Conservation (phyloP, 2,329 filamentous ascomycete species). For the Claviceps arundinis region DNA sequence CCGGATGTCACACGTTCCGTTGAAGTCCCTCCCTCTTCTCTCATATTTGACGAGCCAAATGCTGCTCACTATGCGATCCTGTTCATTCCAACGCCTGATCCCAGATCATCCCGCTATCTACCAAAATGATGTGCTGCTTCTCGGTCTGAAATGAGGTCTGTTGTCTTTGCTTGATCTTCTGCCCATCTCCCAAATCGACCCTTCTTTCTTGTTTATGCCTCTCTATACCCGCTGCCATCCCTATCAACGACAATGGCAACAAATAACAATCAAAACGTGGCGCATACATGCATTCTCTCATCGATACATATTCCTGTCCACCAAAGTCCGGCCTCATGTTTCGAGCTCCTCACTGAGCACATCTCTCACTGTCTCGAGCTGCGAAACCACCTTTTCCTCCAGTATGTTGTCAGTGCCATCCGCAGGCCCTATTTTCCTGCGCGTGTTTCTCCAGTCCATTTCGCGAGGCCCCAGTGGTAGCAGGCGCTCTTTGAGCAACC, state of each 20-base stretch:
- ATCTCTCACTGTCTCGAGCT: constrained; percentile 48
- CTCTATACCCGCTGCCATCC: neutral
- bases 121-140: constrained; percentile 3
- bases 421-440: constrained; percentile 20
- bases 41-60: neutral
- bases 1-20: too few species aligned
- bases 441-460: constrained; percentile 42
- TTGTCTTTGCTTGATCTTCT: neutral
- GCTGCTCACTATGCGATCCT: neutral
- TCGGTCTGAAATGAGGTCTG: neutral
- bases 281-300: neutral
- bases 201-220: neutral
- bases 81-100: constrained; percentile 9
- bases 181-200: neutral
- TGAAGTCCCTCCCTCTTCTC: too few species aligned
- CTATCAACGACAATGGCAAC: neutral
- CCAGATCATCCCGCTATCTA: constrained; percentile 2
- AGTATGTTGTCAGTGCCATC: constrained; percentile 46
- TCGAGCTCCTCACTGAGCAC: constrained; percentile 41
- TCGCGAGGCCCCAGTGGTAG: constrained; percentile 63
- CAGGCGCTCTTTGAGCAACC: constrained; percentile 57
- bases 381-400: constrained; percentile 61
- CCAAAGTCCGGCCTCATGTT: constrained; percentile 7
- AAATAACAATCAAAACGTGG: neutral
- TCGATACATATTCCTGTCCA: neutral